Base-by-base conservation (phyloP, 106 monocot species). In the Amphibolis antarctica region DNA sequence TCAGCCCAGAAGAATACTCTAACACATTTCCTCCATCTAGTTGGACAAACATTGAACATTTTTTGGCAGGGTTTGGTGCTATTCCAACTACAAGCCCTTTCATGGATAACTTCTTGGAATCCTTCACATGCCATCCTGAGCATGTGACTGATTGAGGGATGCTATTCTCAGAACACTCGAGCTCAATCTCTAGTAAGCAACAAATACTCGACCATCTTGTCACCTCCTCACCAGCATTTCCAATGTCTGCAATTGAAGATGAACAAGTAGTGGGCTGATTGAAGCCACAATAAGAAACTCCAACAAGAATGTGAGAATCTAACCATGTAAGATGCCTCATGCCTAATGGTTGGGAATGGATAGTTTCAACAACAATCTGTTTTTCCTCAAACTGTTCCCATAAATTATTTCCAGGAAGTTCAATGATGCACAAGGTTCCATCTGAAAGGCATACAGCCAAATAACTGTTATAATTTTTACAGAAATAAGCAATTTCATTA, bases 351-450 rank as follows among this genome's bases (percentile, higher is more conserved):
- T 75, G 27, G 63, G 62, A 73, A 12, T 31, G 28, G 46, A 76
- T 80, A 57, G 50, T 46, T 50, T 80, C 80, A 73, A 88, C 58
- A 19, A 25, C 24, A 61, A 88, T 66, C 42, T 78, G 71, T 54
- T 66, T 66, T 26, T 70, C 79, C 83, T 98, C 98, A 80, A 82
- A 83, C 7, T 77, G 74, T 44, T 88, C 91, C 98, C 84, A 91
- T 10, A 43, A 50, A 52, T 77, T 70, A 56, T 62, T 61, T 6
- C 66, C 55, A 25, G 98, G 84, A 56, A 98, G 78, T 42, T 87
- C 85, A 17, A 70, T 51, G 21, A 83, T 60, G 74, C 81, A 82
- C 62, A 98, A 72, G 77, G 76, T 81, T 5, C 81, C 78, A 77
- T 98, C 80, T 66, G 84, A 82, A 17, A 98, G 78, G 23, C 52